Conservation (phyloP, 2,329 filamentous ascomycete species). For the Ophiostoma montium region DNA sequence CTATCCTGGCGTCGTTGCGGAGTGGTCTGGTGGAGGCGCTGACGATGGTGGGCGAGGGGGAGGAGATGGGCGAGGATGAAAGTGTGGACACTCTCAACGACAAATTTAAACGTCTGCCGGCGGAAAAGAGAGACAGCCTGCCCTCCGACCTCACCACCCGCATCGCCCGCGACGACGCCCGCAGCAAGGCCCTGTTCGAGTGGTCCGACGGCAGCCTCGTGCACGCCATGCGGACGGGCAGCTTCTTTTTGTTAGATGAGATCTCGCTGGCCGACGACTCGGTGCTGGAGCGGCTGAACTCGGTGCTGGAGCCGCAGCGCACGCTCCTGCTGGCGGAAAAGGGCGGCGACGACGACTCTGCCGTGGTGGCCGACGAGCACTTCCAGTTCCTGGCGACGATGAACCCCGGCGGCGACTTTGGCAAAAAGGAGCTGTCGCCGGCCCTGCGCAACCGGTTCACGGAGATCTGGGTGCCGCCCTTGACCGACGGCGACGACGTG, state of each 20-base stretch:
- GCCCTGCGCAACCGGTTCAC: slow-evolving; percentile 93
- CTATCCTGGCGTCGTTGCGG: slow-evolving; percentile 51
- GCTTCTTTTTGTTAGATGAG: slow-evolving; percentile 90
- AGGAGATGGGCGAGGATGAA: slow-evolving; percentile 17
- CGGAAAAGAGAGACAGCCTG: slow-evolving; percentile 29
- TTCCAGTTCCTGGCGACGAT: slow-evolving; percentile 98
- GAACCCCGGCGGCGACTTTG: slow-evolving; percentile 98
- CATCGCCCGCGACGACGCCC: slow-evolving; percentile 36
- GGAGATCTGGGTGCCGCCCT: slow-evolving; percentile 91
- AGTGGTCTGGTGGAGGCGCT: slow-evolving; percentile 41
- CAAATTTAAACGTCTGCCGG: slow-evolving; percentile 40
- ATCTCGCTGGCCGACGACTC: slow-evolving; percentile 97
- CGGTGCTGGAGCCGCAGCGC: slow-evolving; percentile 78
- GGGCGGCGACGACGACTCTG: slow-evolving; percentile 60
- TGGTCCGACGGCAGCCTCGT: slow-evolving; percentile 93
- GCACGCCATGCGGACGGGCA: slow-evolving; percentile 78
- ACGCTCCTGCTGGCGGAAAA: slow-evolving; percentile 88
- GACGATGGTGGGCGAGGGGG: slow-evolving; percentile 14
- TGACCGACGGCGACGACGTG: slow-evolving; percentile 76
- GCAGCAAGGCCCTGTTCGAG: slow-evolving; percentile 79
- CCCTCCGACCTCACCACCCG: slow-evolving; percentile 32
- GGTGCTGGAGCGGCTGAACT: slow-evolving; percentile 89
- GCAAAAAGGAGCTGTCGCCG: slow-evolving; percentile 92
- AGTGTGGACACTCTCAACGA: slow-evolving; percentile 42
- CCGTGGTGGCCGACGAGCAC: slow-evolving; percentile 38